These are phyloP conservation scores for Camillea tinctor DNA, from an alignment of 2,329 filamentous ascomycete species.

Conservation along the genomic window DNA sequence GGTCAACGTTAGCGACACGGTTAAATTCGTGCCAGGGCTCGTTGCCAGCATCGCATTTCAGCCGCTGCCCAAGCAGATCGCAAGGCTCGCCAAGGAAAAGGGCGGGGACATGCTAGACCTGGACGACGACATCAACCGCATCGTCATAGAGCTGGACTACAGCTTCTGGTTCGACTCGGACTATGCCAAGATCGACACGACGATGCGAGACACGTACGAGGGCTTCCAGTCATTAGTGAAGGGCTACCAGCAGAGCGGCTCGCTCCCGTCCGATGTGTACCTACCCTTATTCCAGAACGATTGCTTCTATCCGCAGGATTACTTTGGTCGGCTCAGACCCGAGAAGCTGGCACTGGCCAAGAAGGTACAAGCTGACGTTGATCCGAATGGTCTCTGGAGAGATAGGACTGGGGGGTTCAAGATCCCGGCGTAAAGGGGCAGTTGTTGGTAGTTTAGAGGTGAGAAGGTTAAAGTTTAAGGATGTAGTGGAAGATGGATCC, in stretches of 20 bases:
- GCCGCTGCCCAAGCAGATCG: constrained; percentile 38
- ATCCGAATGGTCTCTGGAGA: constrained; percentile 38
- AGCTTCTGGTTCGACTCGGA: constrained; percentile 34
- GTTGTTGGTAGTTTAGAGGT: not conserved
- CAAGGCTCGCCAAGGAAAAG: constrained; percentile 29
- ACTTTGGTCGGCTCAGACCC: constrained; percentile 39
- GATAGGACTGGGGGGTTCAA: constrained; percentile 43
- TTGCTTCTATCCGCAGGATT: constrained; percentile 41
- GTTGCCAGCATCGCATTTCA: constrained; percentile 38
- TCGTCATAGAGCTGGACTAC: constrained; percentile 45
- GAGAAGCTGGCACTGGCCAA: constrained; percentile 35
- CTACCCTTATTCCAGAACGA: constrained; percentile 46
- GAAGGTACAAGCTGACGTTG: constrained; percentile 35
- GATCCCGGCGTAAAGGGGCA: constrained; percentile 18
- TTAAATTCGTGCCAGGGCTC: constrained; percentile 23
- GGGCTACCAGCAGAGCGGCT: constrained; percentile 33
- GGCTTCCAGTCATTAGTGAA: constrained; percentile 32
- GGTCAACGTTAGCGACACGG: constrained; percentile 31
- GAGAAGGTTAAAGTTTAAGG: too few species aligned
- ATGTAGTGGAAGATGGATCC: too few species aligned
- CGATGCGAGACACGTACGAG: constrained; percentile 37
- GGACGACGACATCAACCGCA: constrained; percentile 38
- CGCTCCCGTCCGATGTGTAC: constrained; percentile 34
- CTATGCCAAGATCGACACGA: constrained; percentile 31
- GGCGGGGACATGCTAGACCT: constrained; percentile 41